These are phyloP conservation scores for Urochloa ruziziensis DNA, from an alignment of 176 grass and related monocot genomes.

Conservation along the genomic window DNA sequence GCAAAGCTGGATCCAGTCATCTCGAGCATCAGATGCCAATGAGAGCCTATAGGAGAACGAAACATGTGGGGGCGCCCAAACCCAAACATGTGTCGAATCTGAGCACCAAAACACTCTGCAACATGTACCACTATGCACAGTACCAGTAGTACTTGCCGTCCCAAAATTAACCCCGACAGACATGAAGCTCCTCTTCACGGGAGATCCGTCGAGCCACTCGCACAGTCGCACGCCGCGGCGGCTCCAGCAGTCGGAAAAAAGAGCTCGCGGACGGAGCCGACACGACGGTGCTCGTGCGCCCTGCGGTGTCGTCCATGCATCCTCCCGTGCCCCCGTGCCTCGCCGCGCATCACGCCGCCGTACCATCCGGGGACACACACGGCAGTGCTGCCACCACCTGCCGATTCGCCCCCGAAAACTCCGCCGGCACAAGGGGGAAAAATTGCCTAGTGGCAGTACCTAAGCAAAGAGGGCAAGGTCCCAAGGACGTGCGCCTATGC, in stretches of 20 bases:
- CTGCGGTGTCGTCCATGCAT: neutral
- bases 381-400: neutral
- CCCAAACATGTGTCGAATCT: neutral
- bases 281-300: neutral
- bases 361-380: too few relatives aligned
- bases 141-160: neutral
- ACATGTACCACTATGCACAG: neutral
- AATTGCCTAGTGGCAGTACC: neutral
- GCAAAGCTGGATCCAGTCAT: neutral
- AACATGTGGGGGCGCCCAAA: too few relatives aligned
- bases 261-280: neutral
- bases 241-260: neutral
- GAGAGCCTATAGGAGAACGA: neutral
- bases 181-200: neutral
- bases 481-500: neutral
- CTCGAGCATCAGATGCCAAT: conserved; percentile 2
- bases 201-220: neutral
- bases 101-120: neutral
- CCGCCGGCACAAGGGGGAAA: neutral
- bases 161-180: neutral
- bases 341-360: neutral
- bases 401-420: neutral
- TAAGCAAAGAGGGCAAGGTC: neutral
- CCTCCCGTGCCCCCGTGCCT: neutral
- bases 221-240: neutral